Base-by-base conservation (phyloP, 2,329 filamentous ascomycete species). In the Erysiphe pulchra region DNA sequence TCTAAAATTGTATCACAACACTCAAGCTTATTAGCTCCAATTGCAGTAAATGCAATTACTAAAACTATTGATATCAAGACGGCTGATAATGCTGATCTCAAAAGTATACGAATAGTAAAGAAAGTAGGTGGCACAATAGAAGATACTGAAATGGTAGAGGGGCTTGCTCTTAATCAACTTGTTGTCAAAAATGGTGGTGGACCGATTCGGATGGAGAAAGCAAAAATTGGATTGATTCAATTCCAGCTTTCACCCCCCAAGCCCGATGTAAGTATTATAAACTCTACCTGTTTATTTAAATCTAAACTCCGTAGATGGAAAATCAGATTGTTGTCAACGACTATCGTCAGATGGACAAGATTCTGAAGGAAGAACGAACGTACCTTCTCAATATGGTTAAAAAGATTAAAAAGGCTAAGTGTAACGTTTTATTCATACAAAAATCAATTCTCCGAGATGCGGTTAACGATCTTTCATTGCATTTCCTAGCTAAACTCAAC, bases 331-430 rank as follows among this genome's bases (percentile, higher is more conserved):
- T 92, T 31, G 90, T 98, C 58, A 98, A 98, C 64, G 90, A 98
- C 68, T 98, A 98, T 71, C 75, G 90, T 59, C 90, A 98, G 63
- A 98, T 98, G 90, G 90, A 98, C 70, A 98, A 95, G 73, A 98
- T 98, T 53, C 74, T 98, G 55, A 98, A 98, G 67, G 90, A 98
- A 66, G 90, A 98, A 69, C 83, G 90, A 54, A 82, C 90, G 55
- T 98, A 98, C 65, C 75, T 98, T 52, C 73, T 98, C 48, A 95
- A 95, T 69, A 82, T 98, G 75, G 86, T 92, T 60, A 95, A 98
- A 75, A 98, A 95, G 73, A 98, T 98, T 64, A 94, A 95, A 68
- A 98, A 95, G 72, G 86, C 90, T 54, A 98, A 95, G 70, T 98
- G 90, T 68, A 98, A 98, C 57, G 90, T 98, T 39, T 76, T 95